These are phyloP conservation scores for Gentiana macrophylla DNA, from an alignment of 257 asterid genomes.

Conservation along the genomic window DNA sequence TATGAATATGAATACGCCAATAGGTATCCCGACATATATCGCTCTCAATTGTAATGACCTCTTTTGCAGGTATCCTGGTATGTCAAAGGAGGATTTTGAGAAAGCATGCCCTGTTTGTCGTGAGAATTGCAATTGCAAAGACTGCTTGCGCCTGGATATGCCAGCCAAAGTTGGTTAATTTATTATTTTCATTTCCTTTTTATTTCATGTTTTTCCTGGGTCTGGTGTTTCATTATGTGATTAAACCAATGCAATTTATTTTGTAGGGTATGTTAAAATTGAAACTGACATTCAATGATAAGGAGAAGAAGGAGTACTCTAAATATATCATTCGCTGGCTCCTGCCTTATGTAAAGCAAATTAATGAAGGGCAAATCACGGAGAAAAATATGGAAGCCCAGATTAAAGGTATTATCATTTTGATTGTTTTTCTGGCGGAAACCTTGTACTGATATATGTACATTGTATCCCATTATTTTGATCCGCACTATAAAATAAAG, in stretches of 20 bases:
- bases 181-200: constrained; percentile 6
- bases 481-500: not conserved
- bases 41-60: not conserved
- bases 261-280: constrained; percentile 38
- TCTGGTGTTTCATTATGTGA: not conserved
- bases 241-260: not conserved
- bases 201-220: not conserved
- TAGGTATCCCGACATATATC: too few relatives aligned
- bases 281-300: constrained; percentile 17
- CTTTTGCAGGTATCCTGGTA: constrained; percentile 64
- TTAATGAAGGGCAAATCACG: constrained; percentile 42
- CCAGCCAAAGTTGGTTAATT: constrained; percentile 36
- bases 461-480: not conserved
- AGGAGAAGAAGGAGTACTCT: constrained; percentile 39
- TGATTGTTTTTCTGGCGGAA: constrained; percentile 1
- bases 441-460: not conserved
- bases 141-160: constrained; percentile 62
- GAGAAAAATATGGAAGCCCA: constrained; percentile 69
- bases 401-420: constrained; percentile 35
- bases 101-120: constrained; percentile 78
- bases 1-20: too few relatives aligned
- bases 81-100: constrained; percentile 58
- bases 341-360: constrained; percentile 57
- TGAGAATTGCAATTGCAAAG: constrained; percentile 81
- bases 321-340: constrained; percentile 46